These are phyloP conservation scores for Globisporangium orthogonon DNA, from an alignment of 352 stramenopile species.

Conservation along the genomic window DNA sequence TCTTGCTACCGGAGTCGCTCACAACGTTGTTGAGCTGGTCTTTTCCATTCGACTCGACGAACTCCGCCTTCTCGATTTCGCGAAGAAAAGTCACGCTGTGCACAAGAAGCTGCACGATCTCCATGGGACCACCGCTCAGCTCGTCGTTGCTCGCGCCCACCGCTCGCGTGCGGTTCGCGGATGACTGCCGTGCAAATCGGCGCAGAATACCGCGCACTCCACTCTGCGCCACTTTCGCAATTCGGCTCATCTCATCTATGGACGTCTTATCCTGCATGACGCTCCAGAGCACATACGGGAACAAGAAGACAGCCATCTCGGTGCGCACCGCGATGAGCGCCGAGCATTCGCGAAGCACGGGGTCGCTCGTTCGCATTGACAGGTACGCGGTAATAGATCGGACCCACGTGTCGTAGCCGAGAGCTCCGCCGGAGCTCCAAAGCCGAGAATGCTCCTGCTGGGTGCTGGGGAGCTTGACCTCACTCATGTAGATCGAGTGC, in stretches of 20 bases:
- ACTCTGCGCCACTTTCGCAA: constrained; percentile 25
- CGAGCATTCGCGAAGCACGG: constrained; percentile 43
- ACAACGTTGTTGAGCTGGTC: constrained; percentile 2
- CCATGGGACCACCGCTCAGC: constrained; percentile 15
- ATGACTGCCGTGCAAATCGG: constrained; percentile 1
- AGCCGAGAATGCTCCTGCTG: constrained; percentile 19
- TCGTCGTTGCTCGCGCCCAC: background rate
- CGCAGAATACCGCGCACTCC: constrained; percentile 37
- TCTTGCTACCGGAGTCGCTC: constrained; percentile 4
- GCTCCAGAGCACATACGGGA: constrained; percentile 56
- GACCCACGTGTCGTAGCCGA: constrained; percentile 58
- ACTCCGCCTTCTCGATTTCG: constrained; percentile 66
- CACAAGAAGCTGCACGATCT: constrained; percentile 63
- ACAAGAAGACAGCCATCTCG: constrained; percentile 70
- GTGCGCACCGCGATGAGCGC: constrained; percentile 28
- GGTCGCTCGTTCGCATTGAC: constrained; percentile 27
- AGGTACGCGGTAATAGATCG: constrained; percentile 41
- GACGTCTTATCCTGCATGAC: constrained; percentile 11
- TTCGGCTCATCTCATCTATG: constrained; percentile 3
- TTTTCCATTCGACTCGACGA: constrained; percentile 58
- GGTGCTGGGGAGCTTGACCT: constrained; percentile 7
- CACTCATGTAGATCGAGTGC: background rate
- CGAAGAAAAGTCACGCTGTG: constrained; percentile 78
- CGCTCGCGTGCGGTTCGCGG: background rate
- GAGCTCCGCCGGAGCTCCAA: constrained; percentile 29